A percentile compares a stretch with the other conserved stretches of the same genome.
phyloP scores from a whole-genome alignment of 257 asterid species.

The Prunella vulgaris region DNA sequence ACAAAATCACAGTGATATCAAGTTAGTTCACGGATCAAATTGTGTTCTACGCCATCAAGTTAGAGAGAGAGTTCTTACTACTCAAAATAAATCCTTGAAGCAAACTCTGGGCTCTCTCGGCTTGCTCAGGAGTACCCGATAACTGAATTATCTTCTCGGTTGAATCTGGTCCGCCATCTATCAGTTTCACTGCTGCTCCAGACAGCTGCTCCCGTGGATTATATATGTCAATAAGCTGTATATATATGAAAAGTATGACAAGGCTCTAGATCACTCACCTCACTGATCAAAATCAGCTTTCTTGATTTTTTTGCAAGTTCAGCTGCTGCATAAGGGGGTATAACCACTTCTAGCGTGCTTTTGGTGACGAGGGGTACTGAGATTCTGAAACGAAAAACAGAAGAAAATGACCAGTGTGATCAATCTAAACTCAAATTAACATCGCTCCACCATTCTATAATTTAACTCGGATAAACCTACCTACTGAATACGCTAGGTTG shows the following conservation, averaged over 20 bases:
- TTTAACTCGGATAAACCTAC: constrained; percentile 29
- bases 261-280: constrained; percentile 39
- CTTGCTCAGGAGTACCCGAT: constrained; percentile 92
- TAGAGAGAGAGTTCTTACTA: constrained; percentile 48
- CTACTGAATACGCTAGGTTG: constrained; percentile 53
- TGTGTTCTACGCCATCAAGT: neutral
- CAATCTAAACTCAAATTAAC: neutral
- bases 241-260: neutral
- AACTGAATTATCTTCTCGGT: constrained; percentile 75
- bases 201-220: constrained; percentile 50
- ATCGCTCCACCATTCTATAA: neutral
- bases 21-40: neutral
- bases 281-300: constrained; percentile 78
- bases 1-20: constrained; percentile 4
- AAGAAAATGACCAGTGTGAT: neutral
- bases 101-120: constrained; percentile 94
- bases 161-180: constrained; percentile 61
- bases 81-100: constrained; percentile 95
- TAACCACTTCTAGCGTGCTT: constrained; percentile 80
- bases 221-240: constrained; percentile 3
- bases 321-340: constrained; percentile 78
- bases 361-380: constrained; percentile 78
- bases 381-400: constrained; percentile 33
- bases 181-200: constrained; percentile 77
- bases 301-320: constrained; percentile 71